Evolutionary conservation across 106 monocot species (phyloP), one percentile per base, ranked within the genome.

Genomic region (Platanthera guangdongensis): DNA sequence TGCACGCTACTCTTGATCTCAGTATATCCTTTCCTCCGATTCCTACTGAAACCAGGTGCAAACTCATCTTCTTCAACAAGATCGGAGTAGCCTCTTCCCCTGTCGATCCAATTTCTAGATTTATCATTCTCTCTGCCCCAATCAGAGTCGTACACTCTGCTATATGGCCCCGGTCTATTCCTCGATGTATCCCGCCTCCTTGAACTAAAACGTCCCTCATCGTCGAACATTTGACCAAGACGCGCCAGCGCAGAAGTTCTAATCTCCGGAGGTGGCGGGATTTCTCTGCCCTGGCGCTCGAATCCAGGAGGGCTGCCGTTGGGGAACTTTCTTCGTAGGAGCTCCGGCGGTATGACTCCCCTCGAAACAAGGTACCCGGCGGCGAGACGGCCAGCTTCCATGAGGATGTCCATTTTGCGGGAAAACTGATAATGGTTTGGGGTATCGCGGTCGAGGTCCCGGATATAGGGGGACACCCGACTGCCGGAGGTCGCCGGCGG

Each of bases 321-420:
- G 8, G 72, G 74, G 51, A 62, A 72, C 32, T 28, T 84, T 22
- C 69, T 52, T 3, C 19, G 10, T 46, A 21, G 51, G 47, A 15
- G 84, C 73, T 47, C 74, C 3, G 85, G 76, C 8, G 84, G 87
- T 8, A 96, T 80, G 21, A 87, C 55, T 7, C 95, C 95, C 80
- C 87, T 88, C 11, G 82, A 74, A 14, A 91, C 90, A 70, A 96
- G 80, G 76, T 96, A 93, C 83, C 91, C 93, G 13, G 95, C 90
- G 46, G 95, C 93, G 6, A 96, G 87, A 21, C 89, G 85, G 25
- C 95, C 95, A 0, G 90, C 95, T 54, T 91, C 85, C 77, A 88
- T 83, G n/a, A 96, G 68, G 54, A 96, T 81, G 54, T 90, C 93
- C 8, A 74, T 48, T 68, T 89, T 88, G 21, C 82, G 71, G n/a